Conservation (phyloP, 305 asterid species). For the Rubia balearica region DNA sequence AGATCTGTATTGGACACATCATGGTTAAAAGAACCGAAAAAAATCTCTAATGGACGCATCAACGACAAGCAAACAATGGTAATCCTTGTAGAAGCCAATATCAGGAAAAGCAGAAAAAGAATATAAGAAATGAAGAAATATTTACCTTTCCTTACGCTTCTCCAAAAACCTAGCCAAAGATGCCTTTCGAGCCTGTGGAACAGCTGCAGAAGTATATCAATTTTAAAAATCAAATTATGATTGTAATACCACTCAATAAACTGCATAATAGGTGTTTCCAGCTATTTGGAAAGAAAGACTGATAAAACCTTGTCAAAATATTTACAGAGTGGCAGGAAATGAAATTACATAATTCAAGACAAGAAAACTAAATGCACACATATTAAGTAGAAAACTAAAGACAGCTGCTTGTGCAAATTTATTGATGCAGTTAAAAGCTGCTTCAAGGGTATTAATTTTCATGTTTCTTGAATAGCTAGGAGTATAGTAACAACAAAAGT, state of each 20-base stretch:
- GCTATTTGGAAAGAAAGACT: background rate
- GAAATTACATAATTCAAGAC: background rate
- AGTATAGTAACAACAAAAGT: background rate
- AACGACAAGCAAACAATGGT: no score
- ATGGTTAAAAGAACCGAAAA: no score
- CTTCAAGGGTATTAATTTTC: background rate
- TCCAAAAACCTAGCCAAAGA: conserved; percentile 73
- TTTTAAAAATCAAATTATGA: conserved; percentile 3
- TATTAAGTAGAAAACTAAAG: background rate
- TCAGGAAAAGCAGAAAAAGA: no score
- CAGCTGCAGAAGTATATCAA: conserved; percentile 37
- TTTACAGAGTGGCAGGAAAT: background rate
- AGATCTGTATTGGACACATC: no score
- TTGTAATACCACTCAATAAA: background rate
- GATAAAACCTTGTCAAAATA: background rate
- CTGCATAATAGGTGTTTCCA: background rate
- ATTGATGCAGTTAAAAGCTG: background rate
- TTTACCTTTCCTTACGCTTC: conserved; percentile 82
- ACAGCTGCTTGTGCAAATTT: background rate
- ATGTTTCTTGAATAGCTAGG: background rate
- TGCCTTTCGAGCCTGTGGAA: conserved; percentile 81
- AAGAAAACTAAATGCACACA: background rate
- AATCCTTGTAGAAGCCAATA: no score
- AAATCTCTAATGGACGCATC: no score
- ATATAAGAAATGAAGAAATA: background rate